Base-by-base conservation (phyloP, 192 early-diverging fungal species). In the Neocallimastix lanati region DNA sequence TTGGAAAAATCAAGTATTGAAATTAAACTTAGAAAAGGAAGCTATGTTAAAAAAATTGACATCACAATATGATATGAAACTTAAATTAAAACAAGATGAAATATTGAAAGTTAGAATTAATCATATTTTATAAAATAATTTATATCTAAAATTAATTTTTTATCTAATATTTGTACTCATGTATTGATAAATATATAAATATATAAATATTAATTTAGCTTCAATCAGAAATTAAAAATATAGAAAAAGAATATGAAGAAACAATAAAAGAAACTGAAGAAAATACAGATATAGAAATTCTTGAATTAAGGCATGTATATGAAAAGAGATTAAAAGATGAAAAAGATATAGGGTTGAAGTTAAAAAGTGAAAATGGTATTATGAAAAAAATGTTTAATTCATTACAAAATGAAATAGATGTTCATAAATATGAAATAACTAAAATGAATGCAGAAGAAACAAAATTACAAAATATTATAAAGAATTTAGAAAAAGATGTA, bases 301-400 rank as follows among this genome's bases (percentile, higher is more conserved):
- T 88, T 25, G 85, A 88, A 79, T 77, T 89, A 76, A 85, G 86
- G 78, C 86, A 88, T 78, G 80, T 85, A 16, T 91, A 90, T 82
- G 90, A 91, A 78, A 80, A 83, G 33, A 82, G 84, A 80, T 84
- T 91, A 13, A 88, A 88, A 76, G 89, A 89, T 28, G 90, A 91
- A 80, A 82, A 86, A 29, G 89, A 91, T 76, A 83, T 88, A 78
- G 89, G 86, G 14, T 76, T 90, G 21, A 81, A 88, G 21, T 83
- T 91, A n/a, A 91, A 91, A 81, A 88, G 89, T 79, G 90, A 91
- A 78, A 90, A 91, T 81, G 90, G 90, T 13, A 88, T 91, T 77
- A 89, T 90, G 89, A 80, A 86, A 36, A 91, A 91, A 79, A 91
- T 90, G 80, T 90, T 88, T 85, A 88, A 88, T 80, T 89, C 89